phyloP scores from a whole-genome alignment of 2,329 filamentous ascomycete genomes.

The Alternaria triticina region DNA sequence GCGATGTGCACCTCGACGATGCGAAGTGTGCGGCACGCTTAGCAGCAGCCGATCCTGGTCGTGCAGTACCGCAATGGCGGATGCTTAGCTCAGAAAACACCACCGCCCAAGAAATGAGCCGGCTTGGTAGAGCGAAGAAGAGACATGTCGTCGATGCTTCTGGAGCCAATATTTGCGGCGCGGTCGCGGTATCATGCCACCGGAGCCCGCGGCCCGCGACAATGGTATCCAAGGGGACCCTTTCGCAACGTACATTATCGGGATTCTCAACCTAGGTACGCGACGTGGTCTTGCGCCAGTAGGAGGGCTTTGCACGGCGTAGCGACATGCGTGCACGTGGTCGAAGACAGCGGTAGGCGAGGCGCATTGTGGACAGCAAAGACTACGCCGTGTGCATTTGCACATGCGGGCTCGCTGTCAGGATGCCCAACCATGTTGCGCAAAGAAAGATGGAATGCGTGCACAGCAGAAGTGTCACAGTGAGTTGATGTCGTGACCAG shows the following conservation, averaged over 20 bases:
- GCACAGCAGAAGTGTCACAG: slow-evolving; percentile 8
- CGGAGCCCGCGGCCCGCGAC: slow-evolving; percentile 15
- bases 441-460: slow-evolving; percentile 16
- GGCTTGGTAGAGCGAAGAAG: slow-evolving; percentile 1
- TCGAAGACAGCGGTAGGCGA: slow-evolving; percentile 13
- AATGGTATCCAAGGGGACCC: slow-evolving; percentile 10
- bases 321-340: slow-evolving; percentile 21
- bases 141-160: slow-evolving; percentile 16
- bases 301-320: slow-evolving; percentile 1
- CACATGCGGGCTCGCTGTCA: slow-evolving; percentile 19
- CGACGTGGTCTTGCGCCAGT: slow-evolving; percentile 6
- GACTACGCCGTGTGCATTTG: slow-evolving; percentile 6
- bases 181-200: slow-evolving; percentile 23
- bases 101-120: neutral
- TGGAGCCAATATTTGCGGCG: slow-evolving; percentile 2
- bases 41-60: slow-evolving; percentile 13
- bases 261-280: neutral
- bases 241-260: slow-evolving; percentile 10
- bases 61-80: slow-evolving; percentile 22
- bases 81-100: neutral
- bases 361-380: neutral
- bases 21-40: slow-evolving; percentile 18
- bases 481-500: slow-evolving; percentile 12
- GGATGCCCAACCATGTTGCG: slow-evolving; percentile 14
- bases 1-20: slow-evolving; percentile 19